Conservation (phyloP, 176 grass and related monocot genomes). For the Avena atlantica region DNA sequence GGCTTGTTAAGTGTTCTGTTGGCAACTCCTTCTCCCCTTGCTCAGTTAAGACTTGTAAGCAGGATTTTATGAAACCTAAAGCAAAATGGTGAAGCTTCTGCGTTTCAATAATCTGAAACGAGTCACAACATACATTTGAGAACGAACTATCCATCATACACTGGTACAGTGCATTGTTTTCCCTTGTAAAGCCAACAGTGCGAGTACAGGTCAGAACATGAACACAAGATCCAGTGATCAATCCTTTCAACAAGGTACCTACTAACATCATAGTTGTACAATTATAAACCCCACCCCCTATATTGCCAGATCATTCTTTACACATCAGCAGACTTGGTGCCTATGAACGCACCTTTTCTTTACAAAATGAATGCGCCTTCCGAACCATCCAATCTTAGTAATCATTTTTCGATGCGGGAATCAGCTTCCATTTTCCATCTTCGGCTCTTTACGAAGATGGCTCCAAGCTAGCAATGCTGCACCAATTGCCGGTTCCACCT, state of each 20-base stretch:
- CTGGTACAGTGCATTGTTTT: background rate
- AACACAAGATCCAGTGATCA: constrained; percentile 26
- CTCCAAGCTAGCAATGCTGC: constrained; percentile 83
- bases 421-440: constrained; percentile 61
- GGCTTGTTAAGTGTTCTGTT: too few species aligned
- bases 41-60: too few species aligned
- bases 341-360: background rate
- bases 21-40: too few species aligned
- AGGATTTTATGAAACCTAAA: too few species aligned
- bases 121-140: background rate
- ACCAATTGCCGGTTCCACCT: constrained; percentile 94
- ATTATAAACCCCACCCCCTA: background rate
- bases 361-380: constrained; percentile 37
- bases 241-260: constrained; percentile 36
- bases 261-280: constrained; percentile 41
- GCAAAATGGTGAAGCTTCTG: too few species aligned
- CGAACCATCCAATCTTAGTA: background rate
- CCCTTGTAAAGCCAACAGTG: background rate
- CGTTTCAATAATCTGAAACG: background rate
- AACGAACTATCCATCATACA: constrained; percentile 26
- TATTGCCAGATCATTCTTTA: constrained; percentile 30
- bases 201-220: constrained; percentile 17
- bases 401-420: background rate
- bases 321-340: background rate
- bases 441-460: constrained; percentile 49